Evolutionary conservation across 768 basidiomycete genomes (phyloP), one percentile per base, ranked within the genome.

Genomic region (Podaxis sp.): DNA sequence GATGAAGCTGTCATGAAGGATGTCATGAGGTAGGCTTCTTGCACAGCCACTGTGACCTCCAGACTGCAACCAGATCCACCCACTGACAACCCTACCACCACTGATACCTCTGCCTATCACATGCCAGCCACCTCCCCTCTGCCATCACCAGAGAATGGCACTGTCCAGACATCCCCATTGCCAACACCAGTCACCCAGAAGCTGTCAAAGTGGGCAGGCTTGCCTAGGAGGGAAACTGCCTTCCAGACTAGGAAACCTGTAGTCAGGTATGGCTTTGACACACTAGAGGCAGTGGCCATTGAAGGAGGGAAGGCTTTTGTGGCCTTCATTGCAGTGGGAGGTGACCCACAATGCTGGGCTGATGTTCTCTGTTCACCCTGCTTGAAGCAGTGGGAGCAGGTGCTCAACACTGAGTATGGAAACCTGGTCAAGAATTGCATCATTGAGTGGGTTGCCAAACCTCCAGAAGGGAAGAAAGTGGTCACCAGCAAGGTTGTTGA

Each of bases 401-500:
- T 56, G 2, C 66, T 67, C 17, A 52, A 57, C 13, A 52, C 46
- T 3, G 59, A 68, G 62, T 60, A 63, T 46, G 24, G 50, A 3
- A 50, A 50, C 2, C 22, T 69, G 22, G n/a, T 60, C 22, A 55
- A 62, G 10, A 68, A 56, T n/a, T 33, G 56, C 0, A 59, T 64
- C 13, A 62, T 64, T 33, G 51, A 65, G 36, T 36, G 20, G 49
- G 53, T 58, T 12, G 54, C 50, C 17, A 20, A 46, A 5, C 26
- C 63, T 12, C 65, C 67, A 5, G 26, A 56, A 15, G 69, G 66
- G 2, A 60, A 68, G 2, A 65, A 58, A 30, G 70, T 66, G 2
- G 64, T 73, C 12, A 67, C 68, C 2, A 58, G 52, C 37, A 11
- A 61, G 0, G 66, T 66, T 64, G 68, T 73, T 0, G 63, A 64